Percentiles rank a stretch among this genome's conserved stretches.
phyloP scores from a whole-genome alignment of 2,329 filamentous ascomycete species.

The Cyanodermella asteris region DNA sequence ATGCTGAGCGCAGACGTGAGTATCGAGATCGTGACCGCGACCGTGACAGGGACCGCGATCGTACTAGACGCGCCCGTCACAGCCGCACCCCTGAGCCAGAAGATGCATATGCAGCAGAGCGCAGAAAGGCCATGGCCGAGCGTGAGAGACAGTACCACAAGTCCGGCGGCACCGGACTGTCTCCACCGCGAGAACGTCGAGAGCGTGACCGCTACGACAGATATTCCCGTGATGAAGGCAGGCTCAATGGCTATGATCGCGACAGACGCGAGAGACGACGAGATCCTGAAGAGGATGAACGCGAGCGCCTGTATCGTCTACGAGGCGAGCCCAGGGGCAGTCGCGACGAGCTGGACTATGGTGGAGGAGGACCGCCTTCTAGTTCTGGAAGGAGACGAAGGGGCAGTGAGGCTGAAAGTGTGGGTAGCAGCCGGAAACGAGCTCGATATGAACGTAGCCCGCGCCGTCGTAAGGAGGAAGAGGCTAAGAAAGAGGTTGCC shows the following conservation, averaged over 20 bases:
- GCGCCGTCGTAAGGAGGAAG: conserved; percentile 24
- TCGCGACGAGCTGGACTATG: conserved; percentile 79
- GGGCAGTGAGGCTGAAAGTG: conserved; percentile 51
- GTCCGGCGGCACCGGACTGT: conserved; percentile 41
- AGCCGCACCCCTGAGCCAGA: conserved; percentile 68
- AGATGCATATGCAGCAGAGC: conserved; percentile 87
- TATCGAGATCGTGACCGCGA: conserved; percentile 30
- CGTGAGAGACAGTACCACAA: conserved; percentile 87
- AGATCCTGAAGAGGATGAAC: conserved; percentile 84
- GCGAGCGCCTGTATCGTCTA: conserved; percentile 63
- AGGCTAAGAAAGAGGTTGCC: conserved; percentile 29
- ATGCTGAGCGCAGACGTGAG: conserved; percentile 34
- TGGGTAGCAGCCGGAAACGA: conserved; percentile 28
- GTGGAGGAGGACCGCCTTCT: conserved; percentile 38
- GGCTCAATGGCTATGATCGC: conserved; percentile 41
- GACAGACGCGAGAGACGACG: conserved; percentile 68
- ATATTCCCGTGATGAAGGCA: conserved; percentile 3
- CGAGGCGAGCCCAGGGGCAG: conserved; percentile 62
- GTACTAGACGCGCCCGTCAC: conserved; percentile 29
- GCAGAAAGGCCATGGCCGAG: conserved; percentile 79
- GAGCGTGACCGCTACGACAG: conserved; percentile 12
- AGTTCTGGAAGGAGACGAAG: conserved; percentile 37
- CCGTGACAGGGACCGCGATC: conserved; percentile 25
- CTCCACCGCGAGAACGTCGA: conserved; percentile 22
- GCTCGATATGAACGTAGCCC: conserved; percentile 13